These are phyloP conservation scores for Coemansia sp. DNA, from an alignment of 192 early-diverging fungal genomes.

Conservation along the genomic window DNA sequence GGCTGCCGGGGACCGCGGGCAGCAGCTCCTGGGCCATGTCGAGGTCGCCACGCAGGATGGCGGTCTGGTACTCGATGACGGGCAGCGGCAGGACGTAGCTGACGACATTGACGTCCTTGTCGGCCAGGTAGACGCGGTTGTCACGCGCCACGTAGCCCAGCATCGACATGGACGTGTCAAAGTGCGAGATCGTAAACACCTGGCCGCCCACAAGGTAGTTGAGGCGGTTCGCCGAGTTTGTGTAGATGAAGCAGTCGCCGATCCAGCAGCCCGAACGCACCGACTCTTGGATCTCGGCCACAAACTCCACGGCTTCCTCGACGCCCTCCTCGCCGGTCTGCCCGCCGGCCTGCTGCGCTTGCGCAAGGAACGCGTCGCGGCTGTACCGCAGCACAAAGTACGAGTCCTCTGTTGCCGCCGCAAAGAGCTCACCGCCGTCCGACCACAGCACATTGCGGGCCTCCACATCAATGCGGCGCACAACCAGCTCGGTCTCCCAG, in stretches of 20 bases:
- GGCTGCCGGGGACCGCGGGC: constrained; percentile 79
- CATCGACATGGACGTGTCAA: constrained; percentile 86
- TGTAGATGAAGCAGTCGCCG: constrained; percentile 99
- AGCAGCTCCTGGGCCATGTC: constrained; percentile 73
- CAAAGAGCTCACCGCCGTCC: constrained; percentile 85
- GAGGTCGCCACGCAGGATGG: constrained; percentile 89
- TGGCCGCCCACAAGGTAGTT: constrained; percentile 96
- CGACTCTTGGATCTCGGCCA: constrained; percentile 84
- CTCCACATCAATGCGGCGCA: constrained; percentile 91
- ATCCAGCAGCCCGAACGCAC: constrained; percentile 95
- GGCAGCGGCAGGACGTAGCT: constrained; percentile 88
- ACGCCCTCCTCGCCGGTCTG: constrained; percentile 84
- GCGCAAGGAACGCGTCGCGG: constrained; percentile 73
- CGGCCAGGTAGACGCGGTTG: constrained; percentile 89
- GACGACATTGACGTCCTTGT: constrained; percentile 88
- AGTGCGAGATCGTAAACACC: constrained; percentile 92
- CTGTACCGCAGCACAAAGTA: constrained; percentile 95
- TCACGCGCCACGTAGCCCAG: constrained; percentile 91
- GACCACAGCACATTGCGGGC: constrained; percentile 91
- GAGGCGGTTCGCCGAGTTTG: constrained; percentile 80
- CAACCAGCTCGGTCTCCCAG: constrained; percentile 89
- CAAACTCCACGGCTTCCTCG: constrained; percentile 93
- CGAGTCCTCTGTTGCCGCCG: constrained; percentile 87
- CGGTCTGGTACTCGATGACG: constrained; percentile 98
- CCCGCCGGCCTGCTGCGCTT: constrained; percentile 63